Base-by-base conservation (phyloP, 2,329 filamentous ascomycete genomes). In the Calonectria montana region DNA sequence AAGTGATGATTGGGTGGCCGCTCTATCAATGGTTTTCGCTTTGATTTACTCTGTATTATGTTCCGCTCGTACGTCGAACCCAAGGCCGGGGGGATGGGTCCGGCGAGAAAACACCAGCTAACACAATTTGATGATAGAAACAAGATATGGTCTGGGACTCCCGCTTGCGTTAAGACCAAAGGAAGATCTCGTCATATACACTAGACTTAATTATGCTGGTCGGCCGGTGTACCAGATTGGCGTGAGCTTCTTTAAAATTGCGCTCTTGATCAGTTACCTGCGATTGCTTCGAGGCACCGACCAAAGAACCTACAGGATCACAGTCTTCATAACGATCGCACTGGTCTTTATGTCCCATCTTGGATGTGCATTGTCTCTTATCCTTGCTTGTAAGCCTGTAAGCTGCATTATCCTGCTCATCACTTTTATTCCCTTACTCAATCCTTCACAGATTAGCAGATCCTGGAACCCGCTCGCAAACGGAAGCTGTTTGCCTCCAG, bases 171-270 rank as follows among this genome's bases (percentile, higher is more conserved):
- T 82, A 5, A 84, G 88, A 0, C 88, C 88, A 0, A 75, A 81
- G n/a, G 78, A 73, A n/a, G 84, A 87, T 50, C 75, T 88, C 0
- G 71, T 84, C 6, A 80, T 80, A 0, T 90, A 89, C 76, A 87
- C 86, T 0, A 77, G 87, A 67, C 80, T 88, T 76, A 90, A 90
- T 77, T 90, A 84, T 73, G 86, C 86, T 6, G 88, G 88, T 2
- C 84, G 88, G 3, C 88, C 88, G 0, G 85, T 90, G 53, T 90
- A 90, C 71, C 87, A 89, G 72, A 62, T 88, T 9, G 88, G 88
- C 43, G 88, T 90, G 77, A 87, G 86, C 71, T 88, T 88, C 69
- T 90, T 90, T 84, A 90, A 90, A 76, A 85, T 89, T 31, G 87
- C 88, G 0, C 81, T 90, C 2, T 81, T 88, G 69, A 85, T 89